A percentile compares a stretch with the other conserved stretches of the same genome.
These are phyloP conservation scores for Rhizopogon vulgaris DNA, from an alignment of 768 basidiomycete genomes.

Conservation along the genomic window DNA sequence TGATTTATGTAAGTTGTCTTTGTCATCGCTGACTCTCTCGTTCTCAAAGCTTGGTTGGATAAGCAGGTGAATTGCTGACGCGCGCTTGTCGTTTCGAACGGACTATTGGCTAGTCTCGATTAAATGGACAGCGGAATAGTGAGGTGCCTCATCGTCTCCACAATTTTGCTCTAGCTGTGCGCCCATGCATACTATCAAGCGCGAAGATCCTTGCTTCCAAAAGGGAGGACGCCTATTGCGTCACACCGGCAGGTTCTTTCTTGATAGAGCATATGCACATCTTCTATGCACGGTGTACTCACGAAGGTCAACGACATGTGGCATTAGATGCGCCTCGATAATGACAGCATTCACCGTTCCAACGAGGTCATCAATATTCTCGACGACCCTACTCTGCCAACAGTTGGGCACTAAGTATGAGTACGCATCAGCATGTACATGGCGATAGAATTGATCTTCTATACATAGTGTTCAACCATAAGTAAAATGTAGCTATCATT, in stretches of 20 bases:
- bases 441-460: neutral
- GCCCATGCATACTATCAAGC: too few relatives aligned
- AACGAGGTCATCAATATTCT: neutral
- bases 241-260: neutral
- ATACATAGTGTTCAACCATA: neutral
- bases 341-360: neutral
- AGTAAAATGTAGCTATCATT: neutral
- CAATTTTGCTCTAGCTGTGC: neutral
- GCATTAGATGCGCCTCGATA: neutral
- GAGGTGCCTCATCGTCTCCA: neutral
- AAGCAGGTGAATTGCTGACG: neutral
- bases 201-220: neutral
- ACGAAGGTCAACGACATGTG: neutral
- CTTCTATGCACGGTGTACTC: neutral
- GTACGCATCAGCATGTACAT: too few relatives aligned
- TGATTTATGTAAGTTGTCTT: constrained; percentile 2
- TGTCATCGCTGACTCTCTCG: neutral
- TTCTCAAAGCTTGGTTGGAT: neutral
- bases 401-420: too few relatives aligned
- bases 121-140: neutral
- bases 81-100: neutral
- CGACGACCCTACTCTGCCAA: neutral
- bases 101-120: neutral
- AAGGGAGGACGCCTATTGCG: too few relatives aligned
- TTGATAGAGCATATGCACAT: neutral